Base-by-base conservation (phyloP, 352 stramenopile genomes). In the Phytophthora aleatoria region DNA sequence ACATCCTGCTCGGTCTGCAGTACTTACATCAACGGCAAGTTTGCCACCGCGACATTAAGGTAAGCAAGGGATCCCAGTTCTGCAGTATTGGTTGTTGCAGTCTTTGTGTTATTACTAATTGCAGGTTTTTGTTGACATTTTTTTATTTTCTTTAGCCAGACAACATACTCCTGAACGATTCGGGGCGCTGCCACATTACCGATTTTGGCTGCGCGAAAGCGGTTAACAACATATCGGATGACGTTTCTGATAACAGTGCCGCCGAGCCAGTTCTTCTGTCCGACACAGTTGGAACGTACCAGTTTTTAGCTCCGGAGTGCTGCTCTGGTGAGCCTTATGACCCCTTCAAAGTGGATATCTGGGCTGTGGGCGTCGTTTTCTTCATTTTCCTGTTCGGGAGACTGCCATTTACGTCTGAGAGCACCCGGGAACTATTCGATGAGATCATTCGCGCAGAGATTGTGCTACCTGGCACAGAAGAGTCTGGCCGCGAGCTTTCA, bases 1-100 rank as follows among this genome's bases (percentile, higher is more conserved):
- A 96, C 47, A 84, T 97, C 28, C 53, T 96, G 3, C 66, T 87
- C 44, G 91, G 89, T 15, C 67, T 97, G 35, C 54, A 81, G 39
- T 97, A 97, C 28, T 64, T 97, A 5, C 91, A 97, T 61, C 38
- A 50, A 10, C 78, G 76, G 13, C 61, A 77, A 52, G 77, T 97
- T 47, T 95, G 90, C 44, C 91, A 97, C 64, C 87, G 91, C 16
- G 91, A 97, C 59, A 83, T 97, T 41, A 97, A 97, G 79, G 87
- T 92, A 59, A 64, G 43, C 30, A 15, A 53, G 16, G 33, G 28
- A 26, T 6, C 5, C 9, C 47, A 38, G 35, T n/a, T 41, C 35
- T 41, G 35, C 12, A 11, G 10, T 41, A 41, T 39, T 24, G 7
- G 27, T 33, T 41, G n/a, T 36, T 44, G 47, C 30, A 30, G 7